phyloP scores from a whole-genome alignment of 371 early-diverging fungal genomes.

The Mortierella polycephala region DNA sequence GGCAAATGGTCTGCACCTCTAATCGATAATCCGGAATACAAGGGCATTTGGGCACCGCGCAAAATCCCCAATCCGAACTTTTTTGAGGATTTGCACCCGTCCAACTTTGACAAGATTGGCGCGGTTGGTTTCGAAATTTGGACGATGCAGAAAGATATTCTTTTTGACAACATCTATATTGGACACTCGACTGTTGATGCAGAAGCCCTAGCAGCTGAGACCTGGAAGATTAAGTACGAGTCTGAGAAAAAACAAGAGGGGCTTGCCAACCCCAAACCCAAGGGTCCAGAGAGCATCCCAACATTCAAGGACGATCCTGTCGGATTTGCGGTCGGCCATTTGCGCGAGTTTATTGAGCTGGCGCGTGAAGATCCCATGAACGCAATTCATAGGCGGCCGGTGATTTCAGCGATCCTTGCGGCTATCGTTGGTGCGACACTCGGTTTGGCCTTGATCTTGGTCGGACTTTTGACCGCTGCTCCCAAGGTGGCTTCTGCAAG shows the following conservation, averaged over 20 bases:
- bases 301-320: conserved; percentile 50
- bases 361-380: conserved; percentile 61
- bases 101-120: conserved; percentile 74
- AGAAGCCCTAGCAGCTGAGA: conserved; percentile 62
- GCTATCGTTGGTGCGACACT: conserved; percentile 47
- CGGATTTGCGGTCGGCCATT: conserved; percentile 35
- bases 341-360: conserved; percentile 56
- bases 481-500: conserved; percentile 11
- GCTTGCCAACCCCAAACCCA: conserved; percentile 52
- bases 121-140: conserved; percentile 96
- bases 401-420: conserved; percentile 59
- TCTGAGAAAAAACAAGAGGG: conserved; percentile 69
- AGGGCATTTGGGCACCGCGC: conserved; percentile 94
- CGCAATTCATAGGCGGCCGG: conserved; percentile 62
- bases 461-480: conserved; percentile 48
- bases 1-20: conserved; percentile 85
- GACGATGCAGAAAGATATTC: conserved; percentile 94
- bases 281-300: conserved; percentile 25
- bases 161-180: conserved; percentile 94
- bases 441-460: conserved; percentile 53
- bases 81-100: conserved; percentile 72
- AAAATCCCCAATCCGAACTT: conserved; percentile 92
- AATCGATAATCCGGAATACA: conserved; percentile 95
- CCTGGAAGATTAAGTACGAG: conserved; percentile 75
- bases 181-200: conserved; percentile 77